Conservation (phyloP, 1,139 yeast genomes). For the Diutina siamensis region DNA sequence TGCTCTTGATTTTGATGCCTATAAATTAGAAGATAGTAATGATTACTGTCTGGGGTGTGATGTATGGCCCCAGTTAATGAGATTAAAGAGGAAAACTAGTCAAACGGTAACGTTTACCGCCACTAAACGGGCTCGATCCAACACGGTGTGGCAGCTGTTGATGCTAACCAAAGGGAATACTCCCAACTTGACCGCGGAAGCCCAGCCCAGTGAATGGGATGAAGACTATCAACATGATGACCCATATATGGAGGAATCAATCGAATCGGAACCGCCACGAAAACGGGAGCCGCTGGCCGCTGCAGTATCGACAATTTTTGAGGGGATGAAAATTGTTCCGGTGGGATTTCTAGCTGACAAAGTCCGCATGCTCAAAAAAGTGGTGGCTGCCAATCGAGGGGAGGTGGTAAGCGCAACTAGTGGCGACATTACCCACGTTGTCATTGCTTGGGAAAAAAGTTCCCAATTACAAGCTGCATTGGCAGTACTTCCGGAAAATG, state of each 20-base stretch:
- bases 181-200: background rate
- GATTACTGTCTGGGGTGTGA: conserved; percentile 39
- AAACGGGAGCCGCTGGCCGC: background rate
- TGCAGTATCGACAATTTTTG: background rate
- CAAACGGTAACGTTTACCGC: background rate
- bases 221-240: background rate
- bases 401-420: background rate
- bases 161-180: background rate
- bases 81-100: too few species aligned
- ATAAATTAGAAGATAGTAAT: conserved; percentile 18
- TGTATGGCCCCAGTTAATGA: conserved; percentile 32
- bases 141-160: conserved; percentile 1
- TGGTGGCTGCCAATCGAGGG: background rate
- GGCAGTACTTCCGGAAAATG: conserved; percentile 15
- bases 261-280: background rate
- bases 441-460: conserved; percentile 31
- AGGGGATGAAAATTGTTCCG: background rate
- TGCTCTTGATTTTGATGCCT: conserved; percentile 36
- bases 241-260: background rate
- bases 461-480: conserved; percentile 17
- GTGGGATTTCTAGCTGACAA: background rate
- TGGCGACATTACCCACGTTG: conserved; percentile 20
- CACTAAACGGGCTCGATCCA: background rate
- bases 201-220: background rate
- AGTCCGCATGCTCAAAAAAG: background rate